Evolutionary conservation across 2,329 filamentous ascomycete genomes (phyloP).

Genomic region (Aspergillus viridinutans): DNA sequence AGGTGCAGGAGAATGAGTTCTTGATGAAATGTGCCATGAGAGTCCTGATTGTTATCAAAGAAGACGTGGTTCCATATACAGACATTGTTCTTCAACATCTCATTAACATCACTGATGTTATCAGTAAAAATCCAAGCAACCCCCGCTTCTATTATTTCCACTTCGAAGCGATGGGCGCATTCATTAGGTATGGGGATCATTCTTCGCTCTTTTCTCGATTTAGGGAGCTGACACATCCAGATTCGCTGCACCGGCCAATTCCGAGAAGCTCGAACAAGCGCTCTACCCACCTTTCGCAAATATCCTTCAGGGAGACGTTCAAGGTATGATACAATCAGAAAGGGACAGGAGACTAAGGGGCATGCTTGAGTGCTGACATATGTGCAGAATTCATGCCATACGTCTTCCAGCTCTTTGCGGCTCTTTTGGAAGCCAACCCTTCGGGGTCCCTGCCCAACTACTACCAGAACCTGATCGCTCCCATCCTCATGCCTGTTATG

Average conservation of each 20-base stretch:
- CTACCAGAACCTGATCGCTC: constrained; percentile 73
- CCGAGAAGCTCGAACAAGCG: constrained; percentile 70
- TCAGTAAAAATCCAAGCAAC: constrained; percentile 93
- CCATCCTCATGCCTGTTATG: constrained; percentile 72
- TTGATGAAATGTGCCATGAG: constrained; percentile 98
- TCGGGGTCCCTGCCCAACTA: constrained; percentile 72
- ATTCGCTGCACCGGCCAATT: constrained; percentile 65
- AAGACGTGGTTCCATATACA: constrained; percentile 68
- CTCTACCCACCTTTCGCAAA: constrained; percentile 80
- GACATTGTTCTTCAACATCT: constrained; percentile 80
- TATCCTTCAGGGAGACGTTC: constrained; percentile 76
- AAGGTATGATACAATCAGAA: constrained; percentile 50
- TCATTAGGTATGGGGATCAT: constrained; percentile 61
- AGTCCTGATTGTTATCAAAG: constrained; percentile 88
- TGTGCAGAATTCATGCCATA: constrained; percentile 84
- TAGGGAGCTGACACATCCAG: constrained; percentile 23
- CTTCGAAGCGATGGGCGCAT: constrained; percentile 87
- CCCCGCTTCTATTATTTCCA: constrained; percentile 98
- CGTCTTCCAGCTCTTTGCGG: constrained; percentile 90
- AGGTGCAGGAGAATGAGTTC: constrained; percentile 98
- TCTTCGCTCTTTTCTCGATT: neutral
- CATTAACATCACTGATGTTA: constrained; percentile 83
- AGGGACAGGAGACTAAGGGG: neutral
- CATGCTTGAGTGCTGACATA: constrained; percentile 26
- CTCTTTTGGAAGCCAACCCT: constrained; percentile 81